Conservation (phyloP, 768 basidiomycete genomes). For the Amanita fuliginea region DNA sequence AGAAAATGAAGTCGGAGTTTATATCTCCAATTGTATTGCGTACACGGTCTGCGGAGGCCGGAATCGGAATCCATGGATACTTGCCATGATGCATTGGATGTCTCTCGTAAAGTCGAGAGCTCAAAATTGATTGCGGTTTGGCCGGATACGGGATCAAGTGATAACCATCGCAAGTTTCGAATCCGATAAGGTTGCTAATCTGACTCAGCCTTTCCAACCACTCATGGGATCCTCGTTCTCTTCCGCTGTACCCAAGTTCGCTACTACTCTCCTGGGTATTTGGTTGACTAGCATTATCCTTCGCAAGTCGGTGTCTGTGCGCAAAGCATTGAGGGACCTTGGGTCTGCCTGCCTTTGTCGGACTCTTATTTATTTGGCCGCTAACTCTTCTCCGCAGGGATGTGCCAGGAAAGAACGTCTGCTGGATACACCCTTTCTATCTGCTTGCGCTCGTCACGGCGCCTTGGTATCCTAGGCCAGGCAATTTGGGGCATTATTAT, state of each 20-base stretch:
- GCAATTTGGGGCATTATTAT: slow-evolving; percentile 20
- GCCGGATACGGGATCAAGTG: no score
- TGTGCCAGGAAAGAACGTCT: neutral
- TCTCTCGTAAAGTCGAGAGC: no score
- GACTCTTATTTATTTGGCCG: neutral
- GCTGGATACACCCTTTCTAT: slow-evolving; percentile 20
- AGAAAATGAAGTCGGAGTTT: no score
- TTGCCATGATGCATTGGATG: no score
- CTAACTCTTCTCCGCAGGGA: neutral
- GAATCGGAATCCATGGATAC: no score
- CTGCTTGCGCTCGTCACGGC: slow-evolving; percentile 15
- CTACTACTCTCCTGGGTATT: neutral
- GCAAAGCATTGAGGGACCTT: neutral
- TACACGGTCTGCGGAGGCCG: no score
- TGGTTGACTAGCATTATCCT: neutral
- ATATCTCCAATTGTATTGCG: no score
- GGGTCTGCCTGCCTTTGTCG: neutral
- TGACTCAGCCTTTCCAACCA: no score
- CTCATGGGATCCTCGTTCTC: neutral
- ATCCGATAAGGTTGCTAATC: no score
- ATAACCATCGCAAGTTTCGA: no score
- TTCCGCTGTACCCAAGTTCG: neutral
- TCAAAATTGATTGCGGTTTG: no score
- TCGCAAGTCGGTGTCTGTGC: neutral
- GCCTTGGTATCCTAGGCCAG: slow-evolving; percentile 20